phyloP scores from a whole-genome alignment of 192 early-diverging fungal genomes.

The Martensiomyces pterosporus region DNA sequence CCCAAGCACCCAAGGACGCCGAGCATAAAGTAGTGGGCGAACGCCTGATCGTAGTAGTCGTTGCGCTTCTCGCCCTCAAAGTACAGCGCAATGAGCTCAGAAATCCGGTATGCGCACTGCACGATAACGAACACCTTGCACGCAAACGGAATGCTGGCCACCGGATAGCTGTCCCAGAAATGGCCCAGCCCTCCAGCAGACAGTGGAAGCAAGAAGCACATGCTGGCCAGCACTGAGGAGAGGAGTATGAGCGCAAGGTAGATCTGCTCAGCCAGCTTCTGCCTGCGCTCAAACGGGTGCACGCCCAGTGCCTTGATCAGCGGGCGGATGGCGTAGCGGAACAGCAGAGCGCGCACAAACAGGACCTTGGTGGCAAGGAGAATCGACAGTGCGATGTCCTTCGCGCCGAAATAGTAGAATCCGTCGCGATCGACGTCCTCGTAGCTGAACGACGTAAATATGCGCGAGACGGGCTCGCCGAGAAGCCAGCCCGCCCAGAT shows the following conservation, averaged over 20 bases:
- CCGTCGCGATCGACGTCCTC: slow-evolving; percentile 4
- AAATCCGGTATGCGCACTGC: slow-evolving; percentile 10
- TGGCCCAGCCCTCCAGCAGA: not conserved
- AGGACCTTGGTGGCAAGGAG: slow-evolving; percentile 19
- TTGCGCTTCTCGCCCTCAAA: slow-evolving; percentile 4
- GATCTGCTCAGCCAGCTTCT: slow-evolving; percentile 1
- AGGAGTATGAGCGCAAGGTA: not conserved
- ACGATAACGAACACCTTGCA: slow-evolving; percentile 11
- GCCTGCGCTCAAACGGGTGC: slow-evolving; percentile 1
- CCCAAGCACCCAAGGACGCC: not conserved
- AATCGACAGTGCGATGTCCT: slow-evolving; percentile 15
- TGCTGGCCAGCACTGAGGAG: not conserved
- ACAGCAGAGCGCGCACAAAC: slow-evolving; percentile 18
- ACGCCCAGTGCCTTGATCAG: not conserved
- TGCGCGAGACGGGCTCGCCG: slow-evolving; percentile 19
- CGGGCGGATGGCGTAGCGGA: slow-evolving; percentile 27
- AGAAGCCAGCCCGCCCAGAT: slow-evolving; percentile 29
- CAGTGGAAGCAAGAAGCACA: not conserved
- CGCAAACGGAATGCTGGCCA: not conserved
- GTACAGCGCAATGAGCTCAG: not conserved
- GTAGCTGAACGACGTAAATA: slow-evolving; percentile 14
- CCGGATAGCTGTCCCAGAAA: not conserved
- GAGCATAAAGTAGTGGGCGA: not conserved
- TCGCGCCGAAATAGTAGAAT: slow-evolving; percentile 14
- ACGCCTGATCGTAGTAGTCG: not conserved